Percentiles rank a stretch among this genome's conserved stretches.
phyloP scores from a whole-genome alignment of 352 stramenopile genomes.

The Phytophthora sp. region DNA sequence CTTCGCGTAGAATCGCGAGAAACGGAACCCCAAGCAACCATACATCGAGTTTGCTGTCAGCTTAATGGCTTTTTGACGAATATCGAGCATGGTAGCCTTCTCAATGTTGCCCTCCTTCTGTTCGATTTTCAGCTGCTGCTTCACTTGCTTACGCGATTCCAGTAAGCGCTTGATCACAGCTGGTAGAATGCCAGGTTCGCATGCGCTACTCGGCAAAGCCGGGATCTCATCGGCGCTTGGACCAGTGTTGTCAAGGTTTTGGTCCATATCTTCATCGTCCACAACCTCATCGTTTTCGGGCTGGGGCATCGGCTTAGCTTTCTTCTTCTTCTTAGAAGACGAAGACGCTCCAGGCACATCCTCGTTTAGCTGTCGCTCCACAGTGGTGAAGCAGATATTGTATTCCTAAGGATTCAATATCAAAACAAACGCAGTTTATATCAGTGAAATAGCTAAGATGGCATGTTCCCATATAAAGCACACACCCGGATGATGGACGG shows the following conservation, averaged over 20 bases:
- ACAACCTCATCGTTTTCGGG: slow-evolving; percentile 75
- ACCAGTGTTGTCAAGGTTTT: slow-evolving; percentile 66
- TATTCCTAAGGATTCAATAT: slow-evolving; percentile 93
- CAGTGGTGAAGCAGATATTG: slow-evolving; percentile 99
- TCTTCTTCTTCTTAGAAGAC: slow-evolving; percentile 63
- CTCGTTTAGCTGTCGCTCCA: slow-evolving; percentile 88
- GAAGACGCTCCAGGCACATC: slow-evolving; percentile 39
- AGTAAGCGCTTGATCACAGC: slow-evolving; percentile 98
- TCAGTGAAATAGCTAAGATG: background rate
- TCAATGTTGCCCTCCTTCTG: slow-evolving; percentile 88
- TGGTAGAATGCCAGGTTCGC: slow-evolving; percentile 93
- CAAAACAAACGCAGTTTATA: slow-evolving; percentile 13
- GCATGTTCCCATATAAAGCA: slow-evolving; percentile 1
- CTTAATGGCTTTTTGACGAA: slow-evolving; percentile 99
- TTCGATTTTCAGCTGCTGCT: slow-evolving; percentile 96
- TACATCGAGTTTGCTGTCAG: slow-evolving; percentile 99
- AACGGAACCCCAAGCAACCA: slow-evolving; percentile 98
- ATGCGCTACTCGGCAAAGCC: slow-evolving; percentile 72
- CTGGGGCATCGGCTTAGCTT: slow-evolving; percentile 55
- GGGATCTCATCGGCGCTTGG: slow-evolving; percentile 85
- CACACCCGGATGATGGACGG: slow-evolving; percentile 97
- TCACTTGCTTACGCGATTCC: slow-evolving; percentile 97
- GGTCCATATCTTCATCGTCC: slow-evolving; percentile 82
- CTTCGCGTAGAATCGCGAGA: slow-evolving; percentile 98
- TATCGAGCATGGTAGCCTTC: slow-evolving; percentile 94